Conservation (phyloP, 2,329 filamentous ascomycete genomes). For the Pseudogymnoascus sp. region DNA sequence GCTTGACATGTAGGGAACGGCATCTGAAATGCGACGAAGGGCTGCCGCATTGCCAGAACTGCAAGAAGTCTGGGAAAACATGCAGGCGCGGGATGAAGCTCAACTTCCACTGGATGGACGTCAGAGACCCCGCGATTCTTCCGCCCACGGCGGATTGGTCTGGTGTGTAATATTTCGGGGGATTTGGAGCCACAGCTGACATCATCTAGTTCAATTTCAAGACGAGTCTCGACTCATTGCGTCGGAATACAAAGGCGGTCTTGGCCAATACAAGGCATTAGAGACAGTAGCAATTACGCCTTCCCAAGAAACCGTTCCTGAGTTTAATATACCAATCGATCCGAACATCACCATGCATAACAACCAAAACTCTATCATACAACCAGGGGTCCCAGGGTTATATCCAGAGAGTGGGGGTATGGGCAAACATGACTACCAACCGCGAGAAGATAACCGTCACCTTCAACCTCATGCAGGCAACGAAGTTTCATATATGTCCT, state of each 20-base stretch:
- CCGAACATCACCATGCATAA: constrained; percentile 10
- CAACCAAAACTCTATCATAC: constrained; percentile 24
- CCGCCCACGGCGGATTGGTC: constrained; percentile 58
- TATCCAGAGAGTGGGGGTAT: constrained; percentile 22
- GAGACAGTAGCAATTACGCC: constrained; percentile 33
- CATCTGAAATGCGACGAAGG: constrained; percentile 88
- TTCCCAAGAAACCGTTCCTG: constrained; percentile 21
- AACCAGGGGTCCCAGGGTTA: constrained; percentile 17
- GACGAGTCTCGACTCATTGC: constrained; percentile 89
- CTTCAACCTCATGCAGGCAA: constrained; percentile 27
- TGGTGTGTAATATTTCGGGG: constrained; percentile 32
- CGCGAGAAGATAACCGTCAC: constrained; percentile 23
- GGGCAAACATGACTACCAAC: constrained; percentile 21
- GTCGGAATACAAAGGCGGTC: constrained; percentile 78
- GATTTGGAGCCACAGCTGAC: background rate
- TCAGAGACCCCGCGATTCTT: constrained; percentile 57
- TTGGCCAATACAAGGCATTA: constrained; percentile 52
- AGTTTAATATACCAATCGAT: constrained; percentile 20
- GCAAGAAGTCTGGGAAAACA: constrained; percentile 74
- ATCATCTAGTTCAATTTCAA: constrained; percentile 58
- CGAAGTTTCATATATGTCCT: constrained; percentile 30
- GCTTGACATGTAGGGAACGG: constrained; percentile 79
- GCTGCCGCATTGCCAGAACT: constrained; percentile 61
- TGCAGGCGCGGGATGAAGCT: constrained; percentile 82
- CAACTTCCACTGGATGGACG: constrained; percentile 84